phyloP scores from a whole-genome alignment of 2,329 filamentous ascomycete species.

The Penicillium sp. region DNA sequence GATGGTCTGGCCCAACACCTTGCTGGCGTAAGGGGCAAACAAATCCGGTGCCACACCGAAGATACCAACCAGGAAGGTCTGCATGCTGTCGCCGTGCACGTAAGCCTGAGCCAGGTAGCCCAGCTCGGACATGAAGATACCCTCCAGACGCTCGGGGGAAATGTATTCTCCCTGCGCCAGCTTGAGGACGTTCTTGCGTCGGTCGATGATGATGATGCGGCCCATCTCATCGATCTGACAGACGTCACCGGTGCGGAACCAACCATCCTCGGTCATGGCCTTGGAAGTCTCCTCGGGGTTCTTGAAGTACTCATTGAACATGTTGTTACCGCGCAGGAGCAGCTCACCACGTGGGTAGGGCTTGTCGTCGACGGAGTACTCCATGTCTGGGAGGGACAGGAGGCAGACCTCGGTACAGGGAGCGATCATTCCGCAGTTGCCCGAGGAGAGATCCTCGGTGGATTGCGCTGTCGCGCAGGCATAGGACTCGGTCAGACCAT shows the following conservation, averaged over 20 bases:
- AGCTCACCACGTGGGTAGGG: conserved; percentile 87
- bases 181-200: conserved; percentile 99
- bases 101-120: conserved; percentile 73
- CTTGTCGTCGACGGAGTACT: conserved; percentile 82
- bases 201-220: conserved; percentile 88
- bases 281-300: conserved; percentile 83
- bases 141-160: conserved; percentile 93
- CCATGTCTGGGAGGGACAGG: conserved; percentile 85
- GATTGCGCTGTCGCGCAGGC: conserved; percentile 68
- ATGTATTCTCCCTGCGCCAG: conserved; percentile 97
- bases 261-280: conserved; percentile 77
- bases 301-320: conserved; percentile 85
- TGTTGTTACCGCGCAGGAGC: conserved; percentile 68
- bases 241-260: conserved; percentile 96
- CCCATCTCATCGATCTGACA: conserved; percentile 77
- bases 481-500: conserved; percentile 90
- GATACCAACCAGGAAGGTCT: conserved; percentile 76
- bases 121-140: conserved; percentile 78
- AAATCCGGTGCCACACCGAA: conserved; percentile 80
- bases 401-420: conserved; percentile 69
- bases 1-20: conserved; percentile 65
- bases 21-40: conserved; percentile 75
- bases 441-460: conserved; percentile 63
- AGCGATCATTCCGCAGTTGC: conserved; percentile 73
- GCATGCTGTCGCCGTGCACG: conserved; percentile 81